Conservation (phyloP, 176 grass and related monocot species). For the Otatea glauca region DNA sequence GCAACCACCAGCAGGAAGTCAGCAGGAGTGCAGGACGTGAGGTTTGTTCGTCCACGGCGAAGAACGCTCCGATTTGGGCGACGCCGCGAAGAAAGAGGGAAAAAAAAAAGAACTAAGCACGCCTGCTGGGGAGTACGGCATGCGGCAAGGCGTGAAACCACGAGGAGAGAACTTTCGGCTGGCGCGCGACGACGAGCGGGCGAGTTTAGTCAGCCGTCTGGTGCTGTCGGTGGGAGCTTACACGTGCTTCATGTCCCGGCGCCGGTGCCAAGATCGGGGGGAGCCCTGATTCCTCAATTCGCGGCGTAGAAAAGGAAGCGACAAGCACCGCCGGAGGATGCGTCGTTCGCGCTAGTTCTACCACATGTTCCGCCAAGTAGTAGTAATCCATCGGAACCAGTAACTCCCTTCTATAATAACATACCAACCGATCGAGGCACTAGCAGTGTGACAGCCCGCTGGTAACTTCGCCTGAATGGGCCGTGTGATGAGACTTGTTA, state of each 20-base stretch:
- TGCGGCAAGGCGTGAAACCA: constrained; percentile 25
- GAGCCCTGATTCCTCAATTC: neutral
- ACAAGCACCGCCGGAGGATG: neutral
- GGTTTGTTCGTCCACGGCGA: neutral
- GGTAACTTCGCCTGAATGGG: neutral
- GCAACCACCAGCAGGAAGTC: constrained; percentile 17
- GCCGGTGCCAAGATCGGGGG: neutral
- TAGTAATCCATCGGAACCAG: neutral
- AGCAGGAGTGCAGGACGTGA: constrained; percentile 19
- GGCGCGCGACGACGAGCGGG: constrained; percentile 10
- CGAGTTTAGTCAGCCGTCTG: neutral
- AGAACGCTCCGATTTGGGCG: neutral
- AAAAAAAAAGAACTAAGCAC: neutral
- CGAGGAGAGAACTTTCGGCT: constrained; percentile 27
- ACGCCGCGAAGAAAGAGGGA: neutral
- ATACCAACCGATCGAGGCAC: neutral
- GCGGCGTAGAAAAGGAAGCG: neutral
- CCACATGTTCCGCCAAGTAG: neutral
- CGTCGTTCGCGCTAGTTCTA: neutral
- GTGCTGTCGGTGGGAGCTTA: constrained; percentile 4
- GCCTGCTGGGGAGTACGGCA: neutral
- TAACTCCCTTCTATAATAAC: neutral
- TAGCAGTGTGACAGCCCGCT: neutral
- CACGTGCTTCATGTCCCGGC: neutral
- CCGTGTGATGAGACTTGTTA: neutral